Base-by-base conservation (phyloP, 1,284 basidiomycete species). In the Leccinum subfulvum region DNA sequence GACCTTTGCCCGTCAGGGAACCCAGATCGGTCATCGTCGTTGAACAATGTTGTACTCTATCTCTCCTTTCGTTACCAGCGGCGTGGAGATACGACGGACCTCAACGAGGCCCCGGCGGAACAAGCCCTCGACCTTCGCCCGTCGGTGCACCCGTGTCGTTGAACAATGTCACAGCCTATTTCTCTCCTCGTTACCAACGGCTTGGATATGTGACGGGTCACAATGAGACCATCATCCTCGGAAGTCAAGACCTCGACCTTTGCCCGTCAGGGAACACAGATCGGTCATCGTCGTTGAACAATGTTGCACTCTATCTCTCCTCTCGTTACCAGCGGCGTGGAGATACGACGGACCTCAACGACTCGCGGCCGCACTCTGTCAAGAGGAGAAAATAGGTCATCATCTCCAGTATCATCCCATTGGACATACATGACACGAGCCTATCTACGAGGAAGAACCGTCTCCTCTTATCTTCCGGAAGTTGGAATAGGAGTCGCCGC, bases 401-500 rank as follows among this genome's bases (percentile, higher is more conserved):
- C 4, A n/a, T 41, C 39, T 37, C 37, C 82, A 86, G 70, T 86
- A 91, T 84, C 37, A 37, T 37, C 7, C 37, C 14, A 37, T 37
- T 37, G 37, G 37, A 37, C 37, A 14, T 37, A 37, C 37, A 37
- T 37, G 37, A 14, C 37, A 14, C 37, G 37, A 37, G 37, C 5
- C 37, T 37, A 37, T 80, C 79, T 11, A 30, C 28, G 28, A 30
- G 28, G 28, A 30, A 30, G 28, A 30, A 30, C 28, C 28, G 28
- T 30, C 28, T 30, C 28, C 28, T 30, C 28, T 30, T 30, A 30
- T 30, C 28, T 30, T 78, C 77, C 53, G 80, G 81, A 35, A 86
- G 77, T 55, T 84, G 82, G 64, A 80, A 80, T 47, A 72, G 76
- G 54, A 84, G 82, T 77, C 78, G 83, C 68, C 77, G 73, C 61